A percentile compares a stretch with the other conserved stretches of the same genome.
phyloP scores from a whole-genome alignment of 306 rosid genomes.

The cucumber (Cucumis sativus) region Cucumber_9930_V3 NC_026656.2:21314501-21315000 shows the following conservation, averaged over 20 bases:
- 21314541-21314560: background rate
- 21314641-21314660: slow-evolving; percentile 60
- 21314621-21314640: slow-evolving; percentile 28
- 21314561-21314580: background rate
- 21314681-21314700: background rate
- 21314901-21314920: background rate
- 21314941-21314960: background rate
- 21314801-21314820: background rate
- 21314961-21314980: background rate
- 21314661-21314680: slow-evolving; percentile 3
- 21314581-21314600: slow-evolving; percentile 35
- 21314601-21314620: slow-evolving; percentile 31
- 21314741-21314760: background rate
- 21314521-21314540: background rate
- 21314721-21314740: background rate
- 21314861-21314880: background rate
- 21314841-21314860: background rate
- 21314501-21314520: background rate
- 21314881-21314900: background rate
- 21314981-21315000: background rate
- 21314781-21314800: background rate
- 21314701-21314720: background rate
- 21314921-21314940: background rate
- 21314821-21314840: background rate
- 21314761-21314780: background rate